phyloP scores from a whole-genome alignment of 2,329 filamentous ascomycete species.

The Stemphylium vesicarium region DNA sequence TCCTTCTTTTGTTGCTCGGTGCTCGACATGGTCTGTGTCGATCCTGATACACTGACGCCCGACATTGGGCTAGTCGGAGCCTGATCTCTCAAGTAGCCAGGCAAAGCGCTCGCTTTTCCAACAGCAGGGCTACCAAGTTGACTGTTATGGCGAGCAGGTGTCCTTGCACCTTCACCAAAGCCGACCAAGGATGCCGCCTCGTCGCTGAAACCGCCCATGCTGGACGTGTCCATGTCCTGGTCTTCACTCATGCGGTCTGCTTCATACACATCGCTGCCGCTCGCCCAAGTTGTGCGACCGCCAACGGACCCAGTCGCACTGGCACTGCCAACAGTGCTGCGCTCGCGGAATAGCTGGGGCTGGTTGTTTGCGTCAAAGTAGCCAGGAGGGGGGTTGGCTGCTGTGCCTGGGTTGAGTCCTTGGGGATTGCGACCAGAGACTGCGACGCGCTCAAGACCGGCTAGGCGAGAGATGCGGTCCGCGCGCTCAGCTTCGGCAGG shows the following conservation, averaged over 20 bases:
- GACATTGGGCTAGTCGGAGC: constrained; percentile 41
- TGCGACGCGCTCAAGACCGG: constrained; percentile 86
- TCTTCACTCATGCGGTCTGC: constrained; percentile 76
- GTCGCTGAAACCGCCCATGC: constrained; percentile 81
- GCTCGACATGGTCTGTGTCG: constrained; percentile 39
- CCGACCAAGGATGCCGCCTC: constrained; percentile 86
- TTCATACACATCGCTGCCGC: constrained; percentile 64
- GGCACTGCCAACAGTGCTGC: constrained; percentile 88
- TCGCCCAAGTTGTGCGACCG: constrained; percentile 72
- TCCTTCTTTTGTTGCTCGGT: constrained; percentile 49
- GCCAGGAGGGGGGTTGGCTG: constrained; percentile 53
- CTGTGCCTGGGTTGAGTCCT: constrained; percentile 55
- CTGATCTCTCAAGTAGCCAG: constrained; percentile 44
- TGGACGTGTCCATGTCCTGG: constrained; percentile 65
- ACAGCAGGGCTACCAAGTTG: constrained; percentile 82
- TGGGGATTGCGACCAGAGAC: constrained; percentile 67
- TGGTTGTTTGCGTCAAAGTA: constrained; percentile 83
- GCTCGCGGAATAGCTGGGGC: constrained; percentile 70
- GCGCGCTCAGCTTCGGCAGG: constrained; percentile 90
- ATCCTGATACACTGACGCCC: constrained; percentile 30
- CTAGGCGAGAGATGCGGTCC: constrained; percentile 91
- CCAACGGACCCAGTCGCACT: constrained; percentile 83
- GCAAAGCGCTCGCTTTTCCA: constrained; percentile 52
- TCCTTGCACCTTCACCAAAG: constrained; percentile 84
- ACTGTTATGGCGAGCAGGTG: constrained; percentile 61